phyloP scores from a whole-genome alignment of 768 basidiomycete genomes.

The Clitopilus hobsonii region DNA sequence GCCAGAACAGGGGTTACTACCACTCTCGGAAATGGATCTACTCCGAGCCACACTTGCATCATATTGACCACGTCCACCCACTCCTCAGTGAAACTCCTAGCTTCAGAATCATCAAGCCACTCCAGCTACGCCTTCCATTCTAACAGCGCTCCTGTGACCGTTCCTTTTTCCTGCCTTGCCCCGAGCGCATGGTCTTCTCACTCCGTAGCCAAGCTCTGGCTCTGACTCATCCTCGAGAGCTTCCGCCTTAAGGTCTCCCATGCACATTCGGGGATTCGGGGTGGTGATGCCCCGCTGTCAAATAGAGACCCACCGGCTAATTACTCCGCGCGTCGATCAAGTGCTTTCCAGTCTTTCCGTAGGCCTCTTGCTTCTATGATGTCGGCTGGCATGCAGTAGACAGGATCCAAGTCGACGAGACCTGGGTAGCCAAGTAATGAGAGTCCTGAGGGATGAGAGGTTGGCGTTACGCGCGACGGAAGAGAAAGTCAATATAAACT shows the following conservation, averaged over 20 bases:
- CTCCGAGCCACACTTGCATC: neutral
- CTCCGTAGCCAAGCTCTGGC: neutral
- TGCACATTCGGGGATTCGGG: neutral
- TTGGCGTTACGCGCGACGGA: too few relatives aligned
- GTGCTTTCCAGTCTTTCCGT: conserved; percentile 58
- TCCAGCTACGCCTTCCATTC: neutral
- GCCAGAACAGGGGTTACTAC: too few relatives aligned
- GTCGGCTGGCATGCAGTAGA: conserved; percentile 91
- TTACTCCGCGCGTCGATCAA: conserved; percentile 30
- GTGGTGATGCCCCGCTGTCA: neutral
- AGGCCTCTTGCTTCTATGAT: conserved; percentile 70
- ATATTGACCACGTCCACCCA: too few relatives aligned
- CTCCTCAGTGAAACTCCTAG: too few relatives aligned
- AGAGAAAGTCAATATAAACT: neutral
- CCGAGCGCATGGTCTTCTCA: neutral
- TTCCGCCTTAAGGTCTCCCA: neutral
- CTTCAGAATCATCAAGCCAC: neutral
- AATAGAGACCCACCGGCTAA: neutral
- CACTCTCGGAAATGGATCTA: neutral
- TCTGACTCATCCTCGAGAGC: neutral
- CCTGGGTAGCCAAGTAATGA: conserved; percentile 86
- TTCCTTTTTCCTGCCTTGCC: neutral
- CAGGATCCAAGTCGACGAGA: conserved; percentile 83
- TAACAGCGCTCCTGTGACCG: neutral
- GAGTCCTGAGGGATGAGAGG: conserved; percentile 72